Conservation (phyloP, 2,329 filamentous ascomycete genomes). For the Hymenoscyphus fructigenus region DNA sequence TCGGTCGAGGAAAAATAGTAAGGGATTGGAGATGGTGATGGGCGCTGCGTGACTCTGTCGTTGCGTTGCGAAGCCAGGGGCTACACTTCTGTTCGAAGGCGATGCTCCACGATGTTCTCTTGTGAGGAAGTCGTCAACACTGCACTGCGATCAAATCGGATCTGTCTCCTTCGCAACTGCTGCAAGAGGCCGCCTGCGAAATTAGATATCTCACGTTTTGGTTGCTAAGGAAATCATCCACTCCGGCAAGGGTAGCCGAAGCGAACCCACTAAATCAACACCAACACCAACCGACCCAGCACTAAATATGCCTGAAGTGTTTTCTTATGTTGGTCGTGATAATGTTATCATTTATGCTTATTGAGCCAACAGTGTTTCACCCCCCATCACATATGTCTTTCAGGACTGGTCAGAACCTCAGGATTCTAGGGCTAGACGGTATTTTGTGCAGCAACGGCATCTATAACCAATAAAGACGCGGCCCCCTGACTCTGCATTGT, state of each 20-base stretch:
- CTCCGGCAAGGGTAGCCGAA: background rate
- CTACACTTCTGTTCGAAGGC: background rate
- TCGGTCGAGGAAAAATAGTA: background rate
- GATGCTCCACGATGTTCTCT: background rate
- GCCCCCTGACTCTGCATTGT: constrained; percentile 1
- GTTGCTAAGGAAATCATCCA: background rate
- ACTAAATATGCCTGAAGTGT: background rate
- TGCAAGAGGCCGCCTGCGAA: too few species aligned
- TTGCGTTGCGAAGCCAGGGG: background rate
- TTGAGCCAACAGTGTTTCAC: background rate
- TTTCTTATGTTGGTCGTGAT: background rate
- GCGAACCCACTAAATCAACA: background rate
- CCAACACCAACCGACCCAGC: background rate
- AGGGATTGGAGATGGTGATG: background rate
- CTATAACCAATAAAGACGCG: background rate
- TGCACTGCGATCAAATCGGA: too few species aligned
- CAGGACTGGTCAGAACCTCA: background rate
- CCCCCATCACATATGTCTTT: background rate
- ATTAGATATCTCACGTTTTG: too few species aligned
- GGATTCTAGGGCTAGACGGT: background rate
- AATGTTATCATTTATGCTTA: constrained; percentile 5
- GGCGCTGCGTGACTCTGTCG: background rate
- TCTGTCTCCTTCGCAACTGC: too few species aligned
- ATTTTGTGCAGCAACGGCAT: background rate
- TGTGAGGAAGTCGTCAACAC: background rate